Percentiles rank a stretch among this genome's conserved stretches.
Conservation (phyloP, 2,329 filamentous ascomycete genomes). For the Nothopassalora personata region DNA sequence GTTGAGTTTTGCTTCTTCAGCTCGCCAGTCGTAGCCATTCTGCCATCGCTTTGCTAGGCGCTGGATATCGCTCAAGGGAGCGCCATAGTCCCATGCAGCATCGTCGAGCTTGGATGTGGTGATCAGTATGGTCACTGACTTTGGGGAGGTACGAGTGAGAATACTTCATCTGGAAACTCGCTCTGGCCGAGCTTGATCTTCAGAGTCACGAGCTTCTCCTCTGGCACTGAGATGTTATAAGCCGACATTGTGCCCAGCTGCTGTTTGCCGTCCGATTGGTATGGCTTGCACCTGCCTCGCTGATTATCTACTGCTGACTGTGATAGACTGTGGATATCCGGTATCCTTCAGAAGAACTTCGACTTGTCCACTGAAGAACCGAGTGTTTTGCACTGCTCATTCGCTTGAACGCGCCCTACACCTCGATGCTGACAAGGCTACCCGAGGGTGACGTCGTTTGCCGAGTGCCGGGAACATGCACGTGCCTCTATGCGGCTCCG, state of each 20-base stretch:
- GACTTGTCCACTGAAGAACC: too few relatives aligned
- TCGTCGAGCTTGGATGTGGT: slow-evolving; percentile 34
- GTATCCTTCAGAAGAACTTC: too few relatives aligned
- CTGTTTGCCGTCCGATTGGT: not conserved
- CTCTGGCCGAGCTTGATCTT: slow-evolving; percentile 51
- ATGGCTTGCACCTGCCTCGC: not conserved
- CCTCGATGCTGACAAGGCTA: too few relatives aligned
- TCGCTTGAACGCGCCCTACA: too few relatives aligned
- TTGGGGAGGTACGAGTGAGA: not conserved
- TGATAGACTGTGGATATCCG: too few relatives aligned
- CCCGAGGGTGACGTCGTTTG: too few relatives aligned
- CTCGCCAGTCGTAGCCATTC: slow-evolving; percentile 55
- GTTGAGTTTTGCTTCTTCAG: slow-evolving; percentile 56
- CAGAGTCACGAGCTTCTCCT: slow-evolving; percentile 50
- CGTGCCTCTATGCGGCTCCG: too few relatives aligned
- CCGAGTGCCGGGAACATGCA: too few relatives aligned
- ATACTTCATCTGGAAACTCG: slow-evolving; percentile 25
- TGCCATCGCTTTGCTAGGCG: slow-evolving; percentile 55
- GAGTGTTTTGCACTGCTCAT: too few relatives aligned
- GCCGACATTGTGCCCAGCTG: slow-evolving; percentile 28
- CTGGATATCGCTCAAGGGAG: slow-evolving; percentile 55
- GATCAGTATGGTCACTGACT: not conserved
- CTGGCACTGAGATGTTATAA: slow-evolving; percentile 50
- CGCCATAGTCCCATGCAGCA: slow-evolving; percentile 53
- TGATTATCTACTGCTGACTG: too few relatives aligned